These are phyloP conservation scores for Trichoderma semiorbis DNA, from an alignment of 2,329 filamentous ascomycete genomes.

Conservation along the genomic window DNA sequence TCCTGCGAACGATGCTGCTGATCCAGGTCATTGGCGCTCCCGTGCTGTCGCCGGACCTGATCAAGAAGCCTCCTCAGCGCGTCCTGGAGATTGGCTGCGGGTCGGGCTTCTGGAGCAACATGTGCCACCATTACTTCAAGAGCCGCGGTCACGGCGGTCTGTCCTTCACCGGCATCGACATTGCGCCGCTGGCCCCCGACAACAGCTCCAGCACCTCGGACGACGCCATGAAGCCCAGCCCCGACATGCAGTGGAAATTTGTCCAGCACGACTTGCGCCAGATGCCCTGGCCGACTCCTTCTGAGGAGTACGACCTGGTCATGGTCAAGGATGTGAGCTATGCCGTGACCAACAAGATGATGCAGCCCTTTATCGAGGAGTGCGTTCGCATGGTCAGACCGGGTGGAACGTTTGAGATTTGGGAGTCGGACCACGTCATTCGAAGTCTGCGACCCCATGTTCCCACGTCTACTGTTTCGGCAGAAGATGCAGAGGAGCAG, in stretches of 20 bases:
- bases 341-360: conserved; percentile 56
- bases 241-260: conserved; percentile 83
- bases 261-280: conserved; percentile 81
- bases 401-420: conserved; percentile 79
- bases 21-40: conserved; percentile 79
- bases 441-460: conserved; percentile 80
- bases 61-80: conserved; percentile 65
- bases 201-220: conserved; percentile 28
- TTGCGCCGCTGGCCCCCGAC: conserved; percentile 63
- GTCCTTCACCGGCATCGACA: conserved; percentile 77
- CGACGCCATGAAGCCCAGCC: conserved; percentile 51
- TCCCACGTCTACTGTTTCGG: conserved; percentile 42
- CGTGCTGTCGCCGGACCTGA: conserved; percentile 67
- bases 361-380: conserved; percentile 62
- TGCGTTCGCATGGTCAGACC: conserved; percentile 72
- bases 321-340: conserved; percentile 83
- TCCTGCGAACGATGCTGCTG: conserved; percentile 74
- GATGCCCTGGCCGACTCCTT: conserved; percentile 71
- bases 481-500: conserved; percentile 49
- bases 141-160: conserved; percentile 65
- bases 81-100: conserved; percentile 88
- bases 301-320: conserved; percentile 80
- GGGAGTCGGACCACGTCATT: conserved; percentile 83
- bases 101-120: conserved; percentile 83
- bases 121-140: conserved; percentile 77